phyloP scores from a whole-genome alignment of 1,139 yeast species.

The Arxiozyma telluris region DNA sequence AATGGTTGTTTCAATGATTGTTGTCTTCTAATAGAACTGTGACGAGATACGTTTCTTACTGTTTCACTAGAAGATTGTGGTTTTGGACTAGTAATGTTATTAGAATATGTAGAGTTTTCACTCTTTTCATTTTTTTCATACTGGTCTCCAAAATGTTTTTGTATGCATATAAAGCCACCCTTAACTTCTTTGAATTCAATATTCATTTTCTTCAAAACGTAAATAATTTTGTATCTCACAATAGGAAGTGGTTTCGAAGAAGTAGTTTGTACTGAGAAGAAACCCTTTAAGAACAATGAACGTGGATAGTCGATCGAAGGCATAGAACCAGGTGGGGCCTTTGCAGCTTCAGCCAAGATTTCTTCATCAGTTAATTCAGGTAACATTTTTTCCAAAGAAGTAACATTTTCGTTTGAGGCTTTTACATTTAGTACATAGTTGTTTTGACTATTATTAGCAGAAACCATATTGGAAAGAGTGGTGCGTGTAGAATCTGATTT shows the following conservation, averaged over 20 bases:
- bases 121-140: neutral
- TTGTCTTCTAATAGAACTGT: conserved; percentile 23
- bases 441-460: conserved; percentile 2
- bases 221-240: conserved; percentile 76
- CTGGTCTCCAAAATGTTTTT: conserved; percentile 28
- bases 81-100: conserved; percentile 7
- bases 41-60: conserved; percentile 19
- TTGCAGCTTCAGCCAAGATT: conserved; percentile 56
- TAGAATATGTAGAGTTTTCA: neutral
- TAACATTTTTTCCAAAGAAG: neutral
- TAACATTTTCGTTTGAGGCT: neutral
- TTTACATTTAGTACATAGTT: neutral
- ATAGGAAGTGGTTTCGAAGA: conserved; percentile 87
- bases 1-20: conserved; percentile 19
- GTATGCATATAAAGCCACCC: conserved; percentile 88
- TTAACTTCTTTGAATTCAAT: conserved; percentile 83
- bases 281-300: conserved; percentile 86
- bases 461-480: neutral
- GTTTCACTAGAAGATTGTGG: conserved; percentile 16
- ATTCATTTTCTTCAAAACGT: conserved; percentile 66
- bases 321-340: conserved; percentile 74
- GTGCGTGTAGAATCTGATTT: conserved; percentile 37
- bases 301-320: conserved; percentile 91
- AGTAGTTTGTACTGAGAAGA: conserved; percentile 91
- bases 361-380: conserved; percentile 47